These are phyloP conservation scores for Yarrowia sp. DNA, from an alignment of 805 yeast species.

Conservation along the genomic window DNA sequence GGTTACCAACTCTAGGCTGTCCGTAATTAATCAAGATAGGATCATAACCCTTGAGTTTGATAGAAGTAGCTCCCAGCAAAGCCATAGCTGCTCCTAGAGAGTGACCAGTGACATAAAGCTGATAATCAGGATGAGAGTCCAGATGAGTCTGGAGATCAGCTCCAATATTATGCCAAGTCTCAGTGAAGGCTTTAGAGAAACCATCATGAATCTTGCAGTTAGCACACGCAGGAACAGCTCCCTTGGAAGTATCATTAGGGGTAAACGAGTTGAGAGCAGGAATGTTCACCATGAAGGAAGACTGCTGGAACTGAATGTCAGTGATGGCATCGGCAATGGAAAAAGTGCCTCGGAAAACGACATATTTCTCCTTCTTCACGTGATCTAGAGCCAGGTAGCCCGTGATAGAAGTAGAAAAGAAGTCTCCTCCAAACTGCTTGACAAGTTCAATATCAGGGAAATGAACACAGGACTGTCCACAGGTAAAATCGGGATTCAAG, in stretches of 20 bases:
- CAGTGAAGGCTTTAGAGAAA: constrained; percentile 1
- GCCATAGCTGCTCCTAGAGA: constrained; percentile 75
- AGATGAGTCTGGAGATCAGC: background rate
- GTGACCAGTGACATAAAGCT: constrained; percentile 61
- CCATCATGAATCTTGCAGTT: constrained; percentile 18
- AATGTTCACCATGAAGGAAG: background rate
- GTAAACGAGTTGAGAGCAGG: background rate
- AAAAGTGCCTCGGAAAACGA: constrained; percentile 1
- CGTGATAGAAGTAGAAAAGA: background rate
- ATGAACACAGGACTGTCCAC: background rate
- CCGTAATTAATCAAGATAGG: constrained; percentile 61
- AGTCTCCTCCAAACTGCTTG: background rate
- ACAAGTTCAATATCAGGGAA: constrained; percentile 13
- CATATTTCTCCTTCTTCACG: constrained; percentile 12
- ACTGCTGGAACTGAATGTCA: constrained; percentile 6
- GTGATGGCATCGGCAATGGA: constrained; percentile 5
- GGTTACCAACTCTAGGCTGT: constrained; percentile 62
- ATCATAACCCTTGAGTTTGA: constrained; percentile 49
- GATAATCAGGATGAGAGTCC: constrained; percentile 46
- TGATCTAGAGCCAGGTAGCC: constrained; percentile 18
- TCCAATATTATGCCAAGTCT: constrained; percentile 2
- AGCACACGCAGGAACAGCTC: background rate
- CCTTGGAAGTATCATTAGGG: background rate
- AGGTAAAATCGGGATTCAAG: background rate
- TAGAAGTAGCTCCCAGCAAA: constrained; percentile 57